Evolutionary conservation across 2,329 filamentous ascomycete species (phyloP).

Genomic region (Leptographium procerum): DNA sequence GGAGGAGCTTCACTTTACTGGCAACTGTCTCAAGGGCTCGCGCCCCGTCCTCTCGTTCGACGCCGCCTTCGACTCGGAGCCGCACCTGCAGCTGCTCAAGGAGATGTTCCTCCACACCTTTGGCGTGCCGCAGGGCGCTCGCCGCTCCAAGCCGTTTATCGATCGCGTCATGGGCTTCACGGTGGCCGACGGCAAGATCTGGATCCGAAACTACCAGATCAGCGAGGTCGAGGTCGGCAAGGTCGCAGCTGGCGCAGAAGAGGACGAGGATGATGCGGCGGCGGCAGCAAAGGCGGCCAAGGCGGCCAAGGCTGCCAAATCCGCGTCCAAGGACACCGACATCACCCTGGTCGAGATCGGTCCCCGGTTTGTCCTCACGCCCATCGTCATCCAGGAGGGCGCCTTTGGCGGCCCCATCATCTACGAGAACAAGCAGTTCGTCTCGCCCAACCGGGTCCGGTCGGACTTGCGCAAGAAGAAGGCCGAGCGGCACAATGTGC

Average conservation of each 20-base stretch:
- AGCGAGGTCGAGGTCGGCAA: conserved; percentile 63
- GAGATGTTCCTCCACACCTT: conserved; percentile 86
- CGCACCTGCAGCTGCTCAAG: conserved; percentile 73
- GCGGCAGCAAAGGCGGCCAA: conserved; percentile 20
- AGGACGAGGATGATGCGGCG: conserved; percentile 14
- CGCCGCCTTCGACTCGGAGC: conserved; percentile 67
- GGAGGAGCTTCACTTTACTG: conserved; percentile 93
- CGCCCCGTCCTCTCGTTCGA: conserved; percentile 89
- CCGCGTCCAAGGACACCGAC: conserved; percentile 49
- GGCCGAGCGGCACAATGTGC: conserved; percentile 64
- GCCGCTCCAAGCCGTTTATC: conserved; percentile 89
- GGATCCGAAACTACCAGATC: conserved; percentile 92
- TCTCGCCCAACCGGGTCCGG: conserved; percentile 89
- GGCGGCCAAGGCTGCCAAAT: conserved; percentile 14
- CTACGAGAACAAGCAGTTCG: conserved; percentile 96
- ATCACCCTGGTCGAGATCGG: conserved; percentile 86
- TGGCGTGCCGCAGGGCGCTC: conserved; percentile 76
- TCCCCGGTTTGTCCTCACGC: conserved; percentile 82
- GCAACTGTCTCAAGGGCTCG: conserved; percentile 91
- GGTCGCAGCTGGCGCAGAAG: conserved; percentile 25
- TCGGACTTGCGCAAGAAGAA: conserved; percentile 67
- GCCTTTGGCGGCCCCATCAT: conserved; percentile 94
- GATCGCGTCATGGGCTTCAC: conserved; percentile 93
- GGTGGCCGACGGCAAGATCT: conserved; percentile 85
- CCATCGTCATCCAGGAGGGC: conserved; percentile 89